These are phyloP conservation scores for Mucor circinelloides DNA, from an alignment of 371 early-diverging fungal genomes.

Conservation along the genomic window DNA sequence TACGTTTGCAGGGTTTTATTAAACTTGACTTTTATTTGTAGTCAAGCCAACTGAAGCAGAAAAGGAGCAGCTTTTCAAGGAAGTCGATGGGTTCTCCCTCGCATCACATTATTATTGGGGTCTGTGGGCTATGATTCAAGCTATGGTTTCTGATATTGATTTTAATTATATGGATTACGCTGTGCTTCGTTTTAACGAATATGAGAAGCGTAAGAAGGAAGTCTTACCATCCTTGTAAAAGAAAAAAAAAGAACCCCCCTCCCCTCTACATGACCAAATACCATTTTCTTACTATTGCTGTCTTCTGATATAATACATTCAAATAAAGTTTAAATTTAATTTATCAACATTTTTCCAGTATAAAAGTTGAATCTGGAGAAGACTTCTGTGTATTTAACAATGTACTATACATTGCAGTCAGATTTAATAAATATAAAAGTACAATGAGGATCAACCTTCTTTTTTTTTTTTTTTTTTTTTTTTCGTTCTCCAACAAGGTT, in stretches of 20 bases:
- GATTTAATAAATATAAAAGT: background rate
- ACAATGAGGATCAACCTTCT: background rate
- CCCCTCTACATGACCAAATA: background rate
- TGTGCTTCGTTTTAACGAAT: constrained; percentile 79
- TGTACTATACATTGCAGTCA: too few species aligned
- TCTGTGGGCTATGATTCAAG: constrained; percentile 91
- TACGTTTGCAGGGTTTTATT: background rate
- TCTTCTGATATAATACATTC: background rate
- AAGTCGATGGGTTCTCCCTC: constrained; percentile 82
- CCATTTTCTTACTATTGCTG: background rate
- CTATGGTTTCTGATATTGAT: constrained; percentile 85
- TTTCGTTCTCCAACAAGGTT: background rate
- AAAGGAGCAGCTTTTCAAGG: constrained; percentile 65
- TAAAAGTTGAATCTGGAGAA: too few species aligned
- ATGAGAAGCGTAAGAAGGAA: constrained; percentile 56
- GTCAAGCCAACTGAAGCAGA: constrained; percentile 48
- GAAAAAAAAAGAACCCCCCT: background rate
- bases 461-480: background rate
- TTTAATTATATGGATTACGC: constrained; percentile 94
- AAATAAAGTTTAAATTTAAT: background rate
- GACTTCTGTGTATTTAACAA: too few species aligned
- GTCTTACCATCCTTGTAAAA: constrained; percentile 18
- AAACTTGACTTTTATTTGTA: background rate
- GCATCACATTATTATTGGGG: constrained; percentile 95
- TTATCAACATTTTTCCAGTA: too few species aligned